Base-by-base conservation (phyloP, 108 stramenopile species). In the Aurantiochytrium sp. region DNA sequence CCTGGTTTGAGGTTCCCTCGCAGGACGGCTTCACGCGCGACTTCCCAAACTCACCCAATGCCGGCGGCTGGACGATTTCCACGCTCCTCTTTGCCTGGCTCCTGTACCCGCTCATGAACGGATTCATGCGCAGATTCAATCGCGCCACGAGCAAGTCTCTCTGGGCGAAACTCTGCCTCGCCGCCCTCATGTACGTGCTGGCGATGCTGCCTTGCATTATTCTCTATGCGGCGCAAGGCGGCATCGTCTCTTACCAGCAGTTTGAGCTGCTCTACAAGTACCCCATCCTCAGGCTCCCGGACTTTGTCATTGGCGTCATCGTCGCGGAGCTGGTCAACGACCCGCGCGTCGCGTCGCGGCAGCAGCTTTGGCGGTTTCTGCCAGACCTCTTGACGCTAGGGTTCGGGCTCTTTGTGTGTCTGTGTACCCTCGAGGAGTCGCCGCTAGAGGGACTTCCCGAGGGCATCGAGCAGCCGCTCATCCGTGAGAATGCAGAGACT, bases 41-140 rank as follows among this genome's bases (percentile, higher is more conserved):
- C 42, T 48, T 81, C 32, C 45, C 45, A 48, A 81, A 81, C 2
- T 48, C 39, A 6, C 73, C 73, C 8, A 81, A 81, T 24, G 24
- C 73, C 12, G 73, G 42, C 6, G 73, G 73, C 0, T 81, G 73
- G 73, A 41, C 45, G 12, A 48, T 81, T 27, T 81, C 73, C 45
- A 81, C 73, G 39, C 45, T 81, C 17, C 45, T 81, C 73, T 81
- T 81, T 24, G 73, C 73, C n/a, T 81, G 73, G 73, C 19, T 81
- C 6, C 30, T 81, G 36, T 81, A 81, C 24, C 73, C 73, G 32
- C 45, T 81, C 39, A 48, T 81, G n/a, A 81, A 81, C 24, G 45
- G 10, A 0, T 48, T 81, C 73, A 81, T 81, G 73, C 73, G 73
- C 27, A 6, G n/a, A 6, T 48, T 81, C 4, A 81, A 81, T 48